Conservation (phyloP, 2,329 filamentous ascomycete genomes). For the Beauveria medogensis region DNA sequence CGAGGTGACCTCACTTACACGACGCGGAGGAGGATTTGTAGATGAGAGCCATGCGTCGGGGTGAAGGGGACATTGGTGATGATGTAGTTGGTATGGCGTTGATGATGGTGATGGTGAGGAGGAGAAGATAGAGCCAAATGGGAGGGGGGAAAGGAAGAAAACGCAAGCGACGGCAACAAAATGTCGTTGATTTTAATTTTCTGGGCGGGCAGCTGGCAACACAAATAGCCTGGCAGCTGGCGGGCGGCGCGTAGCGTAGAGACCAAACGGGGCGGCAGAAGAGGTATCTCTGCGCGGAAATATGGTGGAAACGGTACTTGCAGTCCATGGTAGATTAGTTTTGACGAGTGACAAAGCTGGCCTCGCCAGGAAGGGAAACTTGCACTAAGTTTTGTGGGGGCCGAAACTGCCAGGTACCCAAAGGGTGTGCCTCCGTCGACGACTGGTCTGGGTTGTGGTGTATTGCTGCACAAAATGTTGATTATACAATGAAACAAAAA, state of each 20-base stretch:
- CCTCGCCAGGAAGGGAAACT: conserved; percentile 7
- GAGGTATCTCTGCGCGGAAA: neutral
- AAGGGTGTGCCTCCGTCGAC: neutral
- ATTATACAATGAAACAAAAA: neutral
- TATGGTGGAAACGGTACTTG: neutral
- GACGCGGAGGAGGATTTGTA: neutral
- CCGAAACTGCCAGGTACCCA: conserved; percentile 4
- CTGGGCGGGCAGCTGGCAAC: neutral
- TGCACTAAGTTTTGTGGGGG: conserved; percentile 4
- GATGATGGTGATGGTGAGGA: neutral
- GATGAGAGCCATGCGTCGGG: neutral
- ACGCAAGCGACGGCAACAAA: neutral
- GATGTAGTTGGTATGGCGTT: neutral
- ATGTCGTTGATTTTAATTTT: neutral
- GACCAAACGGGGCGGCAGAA: neutral
- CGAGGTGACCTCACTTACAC: conserved; percentile 6
- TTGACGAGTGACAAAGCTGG: conserved; percentile 4
- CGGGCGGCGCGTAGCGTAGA: neutral
- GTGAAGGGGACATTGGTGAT: neutral
- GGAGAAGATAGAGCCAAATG: neutral
- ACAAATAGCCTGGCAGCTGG: neutral
- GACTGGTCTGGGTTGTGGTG: neutral
- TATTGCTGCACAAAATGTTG: neutral
- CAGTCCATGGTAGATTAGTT: neutral
- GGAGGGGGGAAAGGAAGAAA: neutral